phyloP scores from a whole-genome alignment of 192 early-diverging fungal species.

The Obelidium mucronatum region DNA sequence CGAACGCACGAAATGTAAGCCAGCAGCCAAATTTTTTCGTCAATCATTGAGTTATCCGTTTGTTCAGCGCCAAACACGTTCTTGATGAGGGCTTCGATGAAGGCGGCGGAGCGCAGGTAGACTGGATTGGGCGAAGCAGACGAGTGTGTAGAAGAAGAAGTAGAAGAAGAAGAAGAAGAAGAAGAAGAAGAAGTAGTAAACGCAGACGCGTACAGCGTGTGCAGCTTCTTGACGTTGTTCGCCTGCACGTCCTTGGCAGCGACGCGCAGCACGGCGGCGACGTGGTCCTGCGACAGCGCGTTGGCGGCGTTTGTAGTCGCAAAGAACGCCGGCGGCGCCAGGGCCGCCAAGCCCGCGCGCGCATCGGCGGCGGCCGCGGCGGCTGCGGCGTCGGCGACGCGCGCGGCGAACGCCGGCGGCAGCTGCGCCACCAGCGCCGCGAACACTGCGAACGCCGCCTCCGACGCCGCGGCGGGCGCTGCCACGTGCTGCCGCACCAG shows the following conservation, averaged over 20 bases:
- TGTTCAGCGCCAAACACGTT: conserved; percentile 24
- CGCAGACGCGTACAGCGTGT: conserved; percentile 14
- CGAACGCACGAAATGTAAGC: conserved; percentile 19
- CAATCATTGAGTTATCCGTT: conserved; percentile 24
- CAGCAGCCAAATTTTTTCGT: conserved; percentile 38
- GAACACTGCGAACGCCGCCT: background rate
- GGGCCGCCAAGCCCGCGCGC: background rate
- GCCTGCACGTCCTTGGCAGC: conserved; percentile 21
- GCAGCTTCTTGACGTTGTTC: conserved; percentile 24
- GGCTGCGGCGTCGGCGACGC: background rate
- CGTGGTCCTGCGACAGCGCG: conserved; percentile 3
- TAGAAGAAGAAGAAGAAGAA: conserved; percentile 6
- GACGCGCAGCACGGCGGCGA: background rate
- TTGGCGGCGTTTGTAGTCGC: background rate
- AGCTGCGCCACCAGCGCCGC: background rate
- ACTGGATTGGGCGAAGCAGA: background rate
- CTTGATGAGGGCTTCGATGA: conserved; percentile 25
- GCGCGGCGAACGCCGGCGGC: too few species aligned
- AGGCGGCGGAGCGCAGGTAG: background rate
- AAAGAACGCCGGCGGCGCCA: background rate
- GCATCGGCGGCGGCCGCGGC: background rate
- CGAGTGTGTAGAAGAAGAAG: background rate
- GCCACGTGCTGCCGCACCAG: too few species aligned
- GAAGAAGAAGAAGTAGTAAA: conserved; percentile 12
- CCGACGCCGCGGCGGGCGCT: too few species aligned